Percentiles rank a stretch among this genome's conserved stretches.
Conservation (phyloP, 2,329 filamentous ascomycete species). For the Cercospora sesami region DNA sequence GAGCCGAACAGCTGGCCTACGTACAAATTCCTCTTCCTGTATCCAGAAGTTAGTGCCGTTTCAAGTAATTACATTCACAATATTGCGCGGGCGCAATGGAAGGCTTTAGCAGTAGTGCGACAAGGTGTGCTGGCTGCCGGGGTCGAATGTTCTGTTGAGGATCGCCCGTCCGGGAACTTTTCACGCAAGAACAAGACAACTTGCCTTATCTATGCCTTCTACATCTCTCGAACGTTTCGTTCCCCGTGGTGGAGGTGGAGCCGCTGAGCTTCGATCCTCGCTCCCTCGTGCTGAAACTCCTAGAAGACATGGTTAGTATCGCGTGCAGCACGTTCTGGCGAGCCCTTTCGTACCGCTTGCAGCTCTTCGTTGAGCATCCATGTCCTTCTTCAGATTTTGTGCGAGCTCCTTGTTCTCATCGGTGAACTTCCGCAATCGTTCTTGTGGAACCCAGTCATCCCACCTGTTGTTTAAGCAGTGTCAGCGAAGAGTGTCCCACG, state of each 20-base stretch:
- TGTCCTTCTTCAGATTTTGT: constrained; percentile 67
- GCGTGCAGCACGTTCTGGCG: neutral
- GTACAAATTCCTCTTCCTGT: constrained; percentile 86
- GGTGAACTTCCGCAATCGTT: constrained; percentile 89
- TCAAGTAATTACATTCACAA: neutral
- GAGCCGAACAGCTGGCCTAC: constrained; percentile 80
- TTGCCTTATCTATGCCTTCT: constrained; percentile 73
- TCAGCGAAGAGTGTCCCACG: constrained; percentile 6
- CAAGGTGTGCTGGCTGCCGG: neutral
- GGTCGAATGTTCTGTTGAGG: neutral
- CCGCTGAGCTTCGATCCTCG: constrained; percentile 70
- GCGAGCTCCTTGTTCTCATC: constrained; percentile 94
- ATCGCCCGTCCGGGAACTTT: neutral
- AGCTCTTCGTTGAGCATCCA: constrained; percentile 59
- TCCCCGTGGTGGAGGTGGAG: constrained; percentile 60
- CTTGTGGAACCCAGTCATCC: constrained; percentile 97
- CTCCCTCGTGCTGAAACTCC: constrained; percentile 67
- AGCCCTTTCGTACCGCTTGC: constrained; percentile 39
- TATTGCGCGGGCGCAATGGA: neutral
- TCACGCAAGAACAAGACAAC: constrained; percentile 23
- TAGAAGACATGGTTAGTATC: neutral
- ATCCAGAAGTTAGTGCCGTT: constrained; percentile 12
- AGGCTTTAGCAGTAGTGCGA: neutral
- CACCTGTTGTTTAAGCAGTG: constrained; percentile 57
- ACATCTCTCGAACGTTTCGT: constrained; percentile 75